These are phyloP conservation scores for Saccharomycopsis fermentans DNA, from an alignment of 805 yeast genomes.

Conservation along the genomic window DNA sequence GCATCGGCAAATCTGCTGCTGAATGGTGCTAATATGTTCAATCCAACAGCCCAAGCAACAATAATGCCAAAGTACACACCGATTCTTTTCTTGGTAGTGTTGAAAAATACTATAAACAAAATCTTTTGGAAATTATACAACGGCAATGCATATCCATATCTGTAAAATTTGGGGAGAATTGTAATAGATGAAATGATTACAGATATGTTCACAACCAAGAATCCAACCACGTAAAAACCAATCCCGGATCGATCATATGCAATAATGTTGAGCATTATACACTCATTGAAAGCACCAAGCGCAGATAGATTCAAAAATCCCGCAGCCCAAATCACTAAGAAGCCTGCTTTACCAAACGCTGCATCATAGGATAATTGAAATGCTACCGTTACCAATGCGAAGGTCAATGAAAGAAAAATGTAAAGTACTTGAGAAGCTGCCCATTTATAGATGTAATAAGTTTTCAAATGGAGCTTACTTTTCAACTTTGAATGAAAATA, in stretches of 20 bases:
- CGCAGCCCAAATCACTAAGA: slow-evolving; percentile 64
- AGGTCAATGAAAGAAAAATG: slow-evolving; percentile 46
- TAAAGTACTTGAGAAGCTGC: slow-evolving; percentile 41
- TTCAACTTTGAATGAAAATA: slow-evolving; percentile 7
- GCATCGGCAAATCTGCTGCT: slow-evolving; percentile 3
- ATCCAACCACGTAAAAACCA: slow-evolving; percentile 63
- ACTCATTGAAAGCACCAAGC: slow-evolving; percentile 68
- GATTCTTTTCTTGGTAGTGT: slow-evolving; percentile 8
- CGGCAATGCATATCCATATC: slow-evolving; percentile 28
- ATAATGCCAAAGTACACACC: slow-evolving; percentile 12
- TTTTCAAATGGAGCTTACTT: slow-evolving; percentile 6
- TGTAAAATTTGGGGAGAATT: slow-evolving; percentile 24
- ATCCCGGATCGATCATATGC: slow-evolving; percentile 45
- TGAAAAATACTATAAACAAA: slow-evolving; percentile 10
- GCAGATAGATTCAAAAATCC: slow-evolving; percentile 62
- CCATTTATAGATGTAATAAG: slow-evolving; percentile 42
- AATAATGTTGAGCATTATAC: slow-evolving; percentile 40
- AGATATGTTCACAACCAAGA: slow-evolving; percentile 60
- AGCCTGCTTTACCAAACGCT: slow-evolving; percentile 60
- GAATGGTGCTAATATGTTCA: slow-evolving; percentile 3
- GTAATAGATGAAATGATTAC: slow-evolving; percentile 60
- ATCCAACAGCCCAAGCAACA: slow-evolving; percentile 3
- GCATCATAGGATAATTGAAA: slow-evolving; percentile 51
- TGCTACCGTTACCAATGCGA: slow-evolving; percentile 51
- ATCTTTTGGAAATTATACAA: slow-evolving; percentile 19